Evolutionary conservation across 1,139 yeast species (phyloP), one percentile per base, ranked within the genome.

Genomic region (Pichia sp.): DNA sequence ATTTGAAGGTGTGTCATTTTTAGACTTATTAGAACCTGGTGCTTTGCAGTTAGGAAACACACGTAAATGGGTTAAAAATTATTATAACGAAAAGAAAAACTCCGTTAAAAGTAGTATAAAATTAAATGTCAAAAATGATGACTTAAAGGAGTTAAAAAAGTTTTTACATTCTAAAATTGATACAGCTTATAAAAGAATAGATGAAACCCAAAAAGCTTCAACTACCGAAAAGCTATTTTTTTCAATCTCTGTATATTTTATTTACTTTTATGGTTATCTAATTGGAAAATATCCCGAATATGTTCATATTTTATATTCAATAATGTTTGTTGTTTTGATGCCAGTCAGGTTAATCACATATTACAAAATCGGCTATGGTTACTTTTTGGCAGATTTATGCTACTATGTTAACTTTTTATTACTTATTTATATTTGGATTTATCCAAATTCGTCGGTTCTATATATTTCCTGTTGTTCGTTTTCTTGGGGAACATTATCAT

Each of bases 301-400:
- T 63, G 84, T 90, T 64, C 97, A 89, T 56, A 65, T 82, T 3
- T 77, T 82, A 57, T 92, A 92, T 64, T 79, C 96, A 0, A 68
- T 68, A 0, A 67, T 87, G 47, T 75, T 84, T 53, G 61, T 70
- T 8, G 57, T 85, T 1, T 70, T 92, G 53, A 79, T 90, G 82
- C 97, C 98, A 0, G 80, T 90, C 44, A 71, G 98, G 48, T 76
- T 85, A 59, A 83, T 88, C 66, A 79, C 95, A 0, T 92, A 87
- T 66, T 85, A 83, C 68, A 85, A 85, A 63, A 75, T 73, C 45
- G 78, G 85, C 16, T 88, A 76, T 67, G 96, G 90, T 54, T 92
- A 87, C 67, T 92, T 82, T 62, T 71, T 92, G 63, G 97, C 96
- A 0, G 98, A 92, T 65, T 72, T 92, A 56, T 92, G 98, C 67